Evolutionary conservation across 1,139 yeast genomes (phyloP).

Genomic region (Saccharomycopsis hybrid): DNA sequence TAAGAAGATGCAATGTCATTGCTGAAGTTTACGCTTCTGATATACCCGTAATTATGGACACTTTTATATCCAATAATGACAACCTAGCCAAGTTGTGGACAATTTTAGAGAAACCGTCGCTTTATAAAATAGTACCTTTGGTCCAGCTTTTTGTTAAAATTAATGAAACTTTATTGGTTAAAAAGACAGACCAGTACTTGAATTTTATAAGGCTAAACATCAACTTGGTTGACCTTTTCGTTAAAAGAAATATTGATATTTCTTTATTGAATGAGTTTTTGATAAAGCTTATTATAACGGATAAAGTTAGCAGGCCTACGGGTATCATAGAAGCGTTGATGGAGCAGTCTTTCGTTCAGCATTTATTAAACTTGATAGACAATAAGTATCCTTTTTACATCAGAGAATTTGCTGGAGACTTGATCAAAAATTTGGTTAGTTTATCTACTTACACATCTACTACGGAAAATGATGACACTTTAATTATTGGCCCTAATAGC

Average conservation of each 20-base stretch:
- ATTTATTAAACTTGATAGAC: slow-evolving; percentile 16
- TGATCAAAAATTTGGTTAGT: slow-evolving; percentile 19
- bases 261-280: slow-evolving; percentile 19
- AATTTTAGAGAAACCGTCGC: slow-evolving; percentile 11
- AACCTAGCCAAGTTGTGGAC: slow-evolving; percentile 15
- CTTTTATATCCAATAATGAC: slow-evolving; percentile 11
- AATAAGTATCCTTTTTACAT: slow-evolving; percentile 17
- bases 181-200: slow-evolving; percentile 13
- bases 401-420: slow-evolving; percentile 20
- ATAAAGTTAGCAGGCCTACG: slow-evolving; percentile 13
- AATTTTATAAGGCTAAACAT: slow-evolving; percentile 15
- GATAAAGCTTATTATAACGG: slow-evolving; percentile 20
- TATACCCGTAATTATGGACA: slow-evolving; percentile 11
- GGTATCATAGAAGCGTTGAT: slow-evolving; percentile 17
- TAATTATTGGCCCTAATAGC: slow-evolving; percentile 95
- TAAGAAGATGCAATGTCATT: slow-evolving; percentile 16
- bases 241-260: slow-evolving; percentile 18
- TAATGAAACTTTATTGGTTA: slow-evolving; percentile 17
- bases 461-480: slow-evolving; percentile 54
- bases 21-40: slow-evolving; percentile 19
- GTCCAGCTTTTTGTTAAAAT: slow-evolving; percentile 19
- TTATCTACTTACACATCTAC: slow-evolving; percentile 15
- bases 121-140: slow-evolving; percentile 13
- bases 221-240: slow-evolving; percentile 17
- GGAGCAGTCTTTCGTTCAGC: slow-evolving; percentile 17